These are phyloP conservation scores for Pichia exigua DNA, from an alignment of 805 yeast species.

Conservation along the genomic window DNA sequence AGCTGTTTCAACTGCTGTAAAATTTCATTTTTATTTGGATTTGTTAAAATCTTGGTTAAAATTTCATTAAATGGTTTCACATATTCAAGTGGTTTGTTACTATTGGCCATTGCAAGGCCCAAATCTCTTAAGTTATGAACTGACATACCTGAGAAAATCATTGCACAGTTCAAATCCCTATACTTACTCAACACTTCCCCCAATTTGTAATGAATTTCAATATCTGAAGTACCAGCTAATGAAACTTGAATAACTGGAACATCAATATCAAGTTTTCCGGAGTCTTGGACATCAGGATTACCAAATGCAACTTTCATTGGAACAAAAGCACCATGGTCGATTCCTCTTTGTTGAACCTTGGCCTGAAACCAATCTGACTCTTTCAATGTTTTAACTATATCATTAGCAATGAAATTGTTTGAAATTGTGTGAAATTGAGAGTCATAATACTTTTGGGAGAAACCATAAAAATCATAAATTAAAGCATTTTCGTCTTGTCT, in stretches of 20 bases:
- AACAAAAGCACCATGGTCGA: slow-evolving; percentile 83
- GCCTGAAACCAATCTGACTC: slow-evolving; percentile 36
- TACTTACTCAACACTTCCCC: slow-evolving; percentile 49
- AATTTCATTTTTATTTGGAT: slow-evolving; percentile 23
- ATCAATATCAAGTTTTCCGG: slow-evolving; percentile 36
- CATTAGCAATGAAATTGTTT: slow-evolving; percentile 35
- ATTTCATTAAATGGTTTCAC: slow-evolving; percentile 43
- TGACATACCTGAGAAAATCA: slow-evolving; percentile 69
- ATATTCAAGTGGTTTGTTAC: slow-evolving; percentile 34
- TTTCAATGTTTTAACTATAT: slow-evolving; percentile 35
- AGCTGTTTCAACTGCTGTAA: slow-evolving; percentile 33
- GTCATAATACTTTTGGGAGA: slow-evolving; percentile 56
- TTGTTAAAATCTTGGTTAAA: slow-evolving; percentile 33
- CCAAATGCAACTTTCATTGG: slow-evolving; percentile 68
- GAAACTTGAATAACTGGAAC: slow-evolving; percentile 46
- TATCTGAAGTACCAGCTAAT: slow-evolving; percentile 34
- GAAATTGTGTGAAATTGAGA: slow-evolving; percentile 45
- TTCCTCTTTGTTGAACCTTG: slow-evolving; percentile 46
- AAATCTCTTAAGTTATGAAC: slow-evolving; percentile 67
- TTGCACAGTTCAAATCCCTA: slow-evolving; percentile 43
- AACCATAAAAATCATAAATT: slow-evolving; percentile 70
- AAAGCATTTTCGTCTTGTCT: slow-evolving; percentile 39
- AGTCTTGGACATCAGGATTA: slow-evolving; percentile 26
- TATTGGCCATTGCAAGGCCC: slow-evolving; percentile 22
- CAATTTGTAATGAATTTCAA: slow-evolving; percentile 39